Base-by-base conservation (phyloP, 129 eudicot species). In the Sambucus nigra region DNA sequence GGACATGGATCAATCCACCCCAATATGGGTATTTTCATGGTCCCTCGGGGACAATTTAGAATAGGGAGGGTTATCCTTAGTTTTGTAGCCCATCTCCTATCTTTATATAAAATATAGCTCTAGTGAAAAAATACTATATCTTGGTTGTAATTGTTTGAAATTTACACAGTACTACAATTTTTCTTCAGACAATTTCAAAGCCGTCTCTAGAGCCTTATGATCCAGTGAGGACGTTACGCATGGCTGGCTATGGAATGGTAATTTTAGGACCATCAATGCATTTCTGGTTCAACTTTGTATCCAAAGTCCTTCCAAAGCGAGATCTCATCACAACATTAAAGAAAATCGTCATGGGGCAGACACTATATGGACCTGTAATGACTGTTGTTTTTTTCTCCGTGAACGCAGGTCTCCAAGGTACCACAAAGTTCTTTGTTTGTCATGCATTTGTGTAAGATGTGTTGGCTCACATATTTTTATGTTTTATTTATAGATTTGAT, bases 381-480 rank as follows among this genome's bases (percentile, higher is more conserved):
- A 92, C 87, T 29, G 85, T 58, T 39, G 73, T 75, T 7, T 92
- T 92, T 66, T 86, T 86, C 84, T 80, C 96, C 10, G 45, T 64
- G 13, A 92, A 92, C 64, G 96, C 96, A 39, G 87, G 77, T 22
- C 28, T 82, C 44, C 99, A 82, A 83, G 99, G 99, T 92, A 71
- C 2, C 42, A 12, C 8, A 12, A 35, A 35, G 4, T 35, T 35
- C 42, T 35, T 44, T 27, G 13, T 68, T 21, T 16, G 16, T 9
- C 48, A 13, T 42, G 48, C 5, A 35, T 35, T 31, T 42, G 4
- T 42, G 15, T 42, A 31, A 48, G 57, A 20, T 39, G 56, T 35
- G 52, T 12, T 15, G 6, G 19, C 19, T 25, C 7, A 51, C 18
- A 18, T 41, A 19, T 53, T 53, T 53, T 61, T 14, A 35, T 20